phyloP scores from a whole-genome alignment of 2,329 filamentous ascomycete genomes.

The Arthrinium phaeospermum region DNA sequence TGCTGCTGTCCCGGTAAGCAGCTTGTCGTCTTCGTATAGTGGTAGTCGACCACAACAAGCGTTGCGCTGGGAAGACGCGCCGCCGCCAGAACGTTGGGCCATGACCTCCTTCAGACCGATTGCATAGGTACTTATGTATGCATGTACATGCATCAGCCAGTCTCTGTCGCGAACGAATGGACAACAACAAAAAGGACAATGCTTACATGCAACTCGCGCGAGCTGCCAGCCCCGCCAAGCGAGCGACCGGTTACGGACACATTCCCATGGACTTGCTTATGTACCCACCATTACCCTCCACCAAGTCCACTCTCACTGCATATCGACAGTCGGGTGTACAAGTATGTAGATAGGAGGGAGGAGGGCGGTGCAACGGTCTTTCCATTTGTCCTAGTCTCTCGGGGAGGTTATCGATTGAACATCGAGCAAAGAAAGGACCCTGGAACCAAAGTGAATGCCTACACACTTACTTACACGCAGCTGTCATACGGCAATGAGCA shows the following conservation, averaged over 20 bases:
- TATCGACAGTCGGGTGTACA: not conserved
- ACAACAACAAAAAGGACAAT: not conserved
- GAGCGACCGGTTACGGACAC: conserved; percentile 13
- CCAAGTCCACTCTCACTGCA: conserved; percentile 16
- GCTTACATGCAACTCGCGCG: conserved; percentile 5
- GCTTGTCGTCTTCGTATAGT: conserved; percentile 8
- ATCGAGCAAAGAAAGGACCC: not conserved
- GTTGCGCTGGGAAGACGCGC: conserved; percentile 7
- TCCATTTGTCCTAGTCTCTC: not conserved
- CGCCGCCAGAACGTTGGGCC: not conserved
- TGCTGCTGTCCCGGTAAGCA: not conserved
- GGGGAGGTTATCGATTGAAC: not conserved
- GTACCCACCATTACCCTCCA: conserved; percentile 16
- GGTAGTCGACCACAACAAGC: not conserved
- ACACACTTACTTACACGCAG: not conserved
- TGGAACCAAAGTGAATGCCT: not conserved
- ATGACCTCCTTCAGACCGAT: not conserved
- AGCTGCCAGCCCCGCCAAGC: conserved; percentile 5
- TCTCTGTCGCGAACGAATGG: not conserved
- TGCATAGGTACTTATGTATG: not conserved
- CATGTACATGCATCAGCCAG: not conserved
- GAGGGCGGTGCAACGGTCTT: conserved; percentile 11
- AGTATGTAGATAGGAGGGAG: not conserved
- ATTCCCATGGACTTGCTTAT: conserved; percentile 13
- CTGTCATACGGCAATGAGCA: not conserved